These are phyloP conservation scores for Aspergillus fumigatiaffinis DNA, from an alignment of 2,329 filamentous ascomycete species.

Conservation along the genomic window DNA sequence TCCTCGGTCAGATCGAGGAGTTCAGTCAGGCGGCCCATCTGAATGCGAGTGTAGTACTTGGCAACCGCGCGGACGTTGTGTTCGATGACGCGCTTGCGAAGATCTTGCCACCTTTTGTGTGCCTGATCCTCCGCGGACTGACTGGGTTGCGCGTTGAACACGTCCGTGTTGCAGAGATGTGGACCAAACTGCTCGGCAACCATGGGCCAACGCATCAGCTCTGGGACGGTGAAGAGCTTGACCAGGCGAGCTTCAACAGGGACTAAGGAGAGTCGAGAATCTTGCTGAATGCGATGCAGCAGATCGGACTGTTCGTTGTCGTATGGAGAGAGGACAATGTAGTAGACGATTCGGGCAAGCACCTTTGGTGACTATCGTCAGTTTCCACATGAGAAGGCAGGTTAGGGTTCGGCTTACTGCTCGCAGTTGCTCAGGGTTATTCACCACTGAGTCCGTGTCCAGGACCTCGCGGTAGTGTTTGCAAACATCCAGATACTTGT, in stretches of 20 bases:
- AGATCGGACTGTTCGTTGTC: constrained; percentile 99
- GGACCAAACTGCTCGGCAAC: constrained; percentile 84
- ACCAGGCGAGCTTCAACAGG: constrained; percentile 78
- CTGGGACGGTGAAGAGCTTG: constrained; percentile 89
- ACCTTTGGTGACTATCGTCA: constrained; percentile 52
- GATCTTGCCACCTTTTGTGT: constrained; percentile 81
- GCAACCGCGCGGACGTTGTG: constrained; percentile 97
- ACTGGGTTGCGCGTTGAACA: constrained; percentile 68
- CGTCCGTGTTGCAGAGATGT: constrained; percentile 81
- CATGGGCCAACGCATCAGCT: constrained; percentile 97
- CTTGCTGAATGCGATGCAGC: constrained; percentile 84
- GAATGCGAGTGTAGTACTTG: constrained; percentile 98
- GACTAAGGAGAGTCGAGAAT: constrained; percentile 74
- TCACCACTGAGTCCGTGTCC: constrained; percentile 91
- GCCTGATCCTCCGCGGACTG: constrained; percentile 73
- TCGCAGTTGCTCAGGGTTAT: constrained; percentile 79
- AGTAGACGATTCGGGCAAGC: constrained; percentile 94
- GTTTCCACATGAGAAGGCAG: not conserved
- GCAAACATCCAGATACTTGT: constrained; percentile 96
- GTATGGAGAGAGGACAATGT: constrained; percentile 90
- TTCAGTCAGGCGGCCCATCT: constrained; percentile 83
- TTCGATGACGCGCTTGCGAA: constrained; percentile 97
- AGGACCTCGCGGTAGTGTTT: constrained; percentile 97
- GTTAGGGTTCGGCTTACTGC: constrained; percentile 60
- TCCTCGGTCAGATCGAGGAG: constrained; percentile 89